A percentile compares a stretch with the other conserved stretches of the same genome.
These are phyloP conservation scores for Protea cynaroides DNA, from an alignment of 164 flowering plant species.

Conservation along the genomic window DNA sequence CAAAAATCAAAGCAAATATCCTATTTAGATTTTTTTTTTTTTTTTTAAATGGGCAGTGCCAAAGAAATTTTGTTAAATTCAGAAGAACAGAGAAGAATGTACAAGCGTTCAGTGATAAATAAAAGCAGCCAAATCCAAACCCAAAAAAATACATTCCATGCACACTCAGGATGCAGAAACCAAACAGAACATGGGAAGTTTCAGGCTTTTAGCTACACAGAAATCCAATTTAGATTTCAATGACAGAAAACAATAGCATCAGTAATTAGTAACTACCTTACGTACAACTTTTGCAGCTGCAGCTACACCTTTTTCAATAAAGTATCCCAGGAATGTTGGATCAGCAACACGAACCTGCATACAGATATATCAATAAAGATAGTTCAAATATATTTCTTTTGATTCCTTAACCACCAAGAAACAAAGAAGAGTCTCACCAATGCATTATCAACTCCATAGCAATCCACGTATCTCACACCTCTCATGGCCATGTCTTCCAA, in stretches of 20 bases:
- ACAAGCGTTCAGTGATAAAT: no score
- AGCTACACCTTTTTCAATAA: conserved; percentile 82
- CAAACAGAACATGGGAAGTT: no score
- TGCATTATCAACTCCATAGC: conserved; percentile 98
- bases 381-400: conserved; percentile 4
- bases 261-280: conserved; percentile 49
- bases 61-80: no score
- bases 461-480: conserved; percentile 83
- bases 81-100: no score
- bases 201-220: no score
- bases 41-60: no score
- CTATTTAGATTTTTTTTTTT: no score
- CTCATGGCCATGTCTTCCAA: conserved; percentile 89
- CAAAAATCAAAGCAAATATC: no score
- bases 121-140: no score
- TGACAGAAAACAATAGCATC: not conserved
- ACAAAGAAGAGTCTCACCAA: conserved; percentile 42
- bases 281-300: conserved; percentile 99
- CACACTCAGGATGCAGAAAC: no score
- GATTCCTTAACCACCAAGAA: not conserved
- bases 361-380: conserved; percentile 6
- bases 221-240: no score
- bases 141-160: no score
- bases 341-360: conserved; percentile 96
- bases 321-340: conserved; percentile 93